A percentile compares a stretch with the other conserved stretches of the same genome.
phyloP scores from a whole-genome alignment of 83 land plant species.

The Thuja plicata region DNA sequence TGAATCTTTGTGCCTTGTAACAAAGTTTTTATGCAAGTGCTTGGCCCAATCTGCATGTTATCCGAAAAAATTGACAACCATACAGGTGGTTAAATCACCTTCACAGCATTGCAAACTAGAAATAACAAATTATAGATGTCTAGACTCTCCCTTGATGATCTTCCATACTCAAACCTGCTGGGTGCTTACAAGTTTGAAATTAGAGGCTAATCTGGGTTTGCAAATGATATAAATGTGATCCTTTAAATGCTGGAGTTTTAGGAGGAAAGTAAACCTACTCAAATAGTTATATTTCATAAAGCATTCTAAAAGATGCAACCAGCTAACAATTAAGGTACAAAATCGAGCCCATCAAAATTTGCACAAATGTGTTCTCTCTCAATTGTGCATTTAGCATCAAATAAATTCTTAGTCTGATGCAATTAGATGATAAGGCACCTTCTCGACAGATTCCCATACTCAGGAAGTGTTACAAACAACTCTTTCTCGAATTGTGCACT shows the following conservation, averaged over 20 bases:
- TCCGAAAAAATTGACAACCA: neutral
- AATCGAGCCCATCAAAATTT: neutral
- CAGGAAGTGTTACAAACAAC: neutral
- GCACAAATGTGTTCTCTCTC: neutral
- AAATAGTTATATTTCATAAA: neutral
- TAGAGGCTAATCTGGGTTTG: neutral
- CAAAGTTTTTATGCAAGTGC: neutral
- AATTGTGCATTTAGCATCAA: neutral
- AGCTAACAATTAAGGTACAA: neutral
- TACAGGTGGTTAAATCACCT: neutral
- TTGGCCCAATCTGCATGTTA: conserved; percentile 12
- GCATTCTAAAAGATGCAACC: neutral
- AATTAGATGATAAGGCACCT: neutral
- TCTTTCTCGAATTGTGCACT: neutral
- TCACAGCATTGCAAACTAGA: neutral
- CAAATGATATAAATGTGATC: neutral
- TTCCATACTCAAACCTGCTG: neutral
- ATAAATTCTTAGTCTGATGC: neutral
- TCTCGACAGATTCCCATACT: neutral
- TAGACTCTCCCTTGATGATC: neutral
- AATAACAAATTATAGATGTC: neutral
- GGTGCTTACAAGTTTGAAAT: neutral
- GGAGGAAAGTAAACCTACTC: neutral
- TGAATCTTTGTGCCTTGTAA: conserved; percentile 7
- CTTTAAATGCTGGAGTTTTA: neutral